These are phyloP conservation scores for Ophiocytium majus DNA, from an alignment of 352 stramenopile genomes.

Conservation along the genomic window DNA sequence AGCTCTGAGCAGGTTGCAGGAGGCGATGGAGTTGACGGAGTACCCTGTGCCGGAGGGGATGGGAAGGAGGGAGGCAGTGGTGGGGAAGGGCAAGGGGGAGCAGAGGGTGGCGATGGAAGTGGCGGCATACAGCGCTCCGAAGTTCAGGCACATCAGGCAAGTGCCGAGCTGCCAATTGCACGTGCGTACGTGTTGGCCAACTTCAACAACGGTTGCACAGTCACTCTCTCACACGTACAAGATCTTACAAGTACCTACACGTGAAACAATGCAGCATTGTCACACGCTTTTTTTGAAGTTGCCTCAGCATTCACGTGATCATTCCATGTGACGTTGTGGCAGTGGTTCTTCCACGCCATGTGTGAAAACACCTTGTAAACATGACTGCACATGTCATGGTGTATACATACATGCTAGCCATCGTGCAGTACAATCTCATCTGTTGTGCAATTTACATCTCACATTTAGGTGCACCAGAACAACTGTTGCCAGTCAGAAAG, in stretches of 20 bases:
- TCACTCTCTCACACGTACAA: neutral
- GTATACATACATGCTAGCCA: no score
- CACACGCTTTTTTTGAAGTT: neutral
- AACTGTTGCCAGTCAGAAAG: no score
- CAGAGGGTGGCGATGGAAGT: slow-evolving; percentile 40
- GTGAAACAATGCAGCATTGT: neutral
- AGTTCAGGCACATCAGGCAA: slow-evolving; percentile 44
- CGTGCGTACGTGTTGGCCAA: neutral
- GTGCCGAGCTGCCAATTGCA: neutral
- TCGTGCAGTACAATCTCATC: no score
- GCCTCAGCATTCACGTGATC: neutral
- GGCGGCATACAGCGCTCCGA: slow-evolving; percentile 32
- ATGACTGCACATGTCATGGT: no score
- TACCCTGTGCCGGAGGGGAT: slow-evolving; percentile 49
- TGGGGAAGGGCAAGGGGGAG: slow-evolving; percentile 35
- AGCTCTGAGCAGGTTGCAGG: neutral
- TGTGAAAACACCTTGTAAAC: no score
- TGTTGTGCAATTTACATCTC: no score
- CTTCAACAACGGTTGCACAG: neutral
- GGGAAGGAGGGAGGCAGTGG: slow-evolving; percentile 29
- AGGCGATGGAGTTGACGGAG: slow-evolving; percentile 19
- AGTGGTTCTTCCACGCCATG: neutral
- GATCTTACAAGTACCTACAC: neutral
- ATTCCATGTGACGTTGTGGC: neutral
- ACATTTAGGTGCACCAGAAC: no score